Base-by-base conservation (phyloP, 345 rosid species). In the Rhizophora mangle region DNA sequence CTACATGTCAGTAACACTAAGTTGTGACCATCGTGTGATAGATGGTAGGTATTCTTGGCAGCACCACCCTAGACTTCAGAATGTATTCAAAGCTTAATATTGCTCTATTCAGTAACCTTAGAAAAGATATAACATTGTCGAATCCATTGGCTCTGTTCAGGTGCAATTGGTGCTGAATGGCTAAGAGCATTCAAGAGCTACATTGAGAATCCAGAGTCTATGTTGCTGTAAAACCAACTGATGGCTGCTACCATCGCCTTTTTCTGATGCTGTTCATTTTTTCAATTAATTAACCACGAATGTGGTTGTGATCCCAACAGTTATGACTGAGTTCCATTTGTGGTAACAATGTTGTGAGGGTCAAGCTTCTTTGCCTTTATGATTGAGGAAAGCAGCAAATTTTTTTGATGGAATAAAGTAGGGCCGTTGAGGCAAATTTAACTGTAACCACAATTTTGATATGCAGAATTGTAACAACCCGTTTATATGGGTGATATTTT, bases 151-250 rank as follows among this genome's bases (percentile, higher is more conserved):
- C 26, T 67, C 19, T 60, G 29, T 68, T 36, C 61, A 95, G 96
- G 98, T 75, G 97, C 97, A 39, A 74, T 89, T 30, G 99, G 99
- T 65, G 99, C 99, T 1, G 97, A 90, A 78, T 95, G 96, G 99
- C 79, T 92, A 74, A 95, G 90, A 81, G 92, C 96, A 62, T 92
- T 95, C 81, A 92, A 90, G 62, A 89, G 96, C 9, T 95, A 88
- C 87, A 82, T 90, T 7, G 98, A 92, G 83, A 92, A 85, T 74
- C 98, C 98, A 2, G 92, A 87, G 81, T 87, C 98, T 21, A 95
- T 92, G 99, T 79, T 95, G 82, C 94, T 92, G 60, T 90, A 79
- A 82, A 73, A 55, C 18, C 76, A 29, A 59, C 29, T 0, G 10
- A 30, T 56, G 34, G 61, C 52, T 21, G 6, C 32, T 27, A 22